A percentile compares a stretch with the other conserved stretches of the same genome.
Conservation (phyloP, 2,329 filamentous ascomycete species). For the Aspergillus udagawae region DNA sequence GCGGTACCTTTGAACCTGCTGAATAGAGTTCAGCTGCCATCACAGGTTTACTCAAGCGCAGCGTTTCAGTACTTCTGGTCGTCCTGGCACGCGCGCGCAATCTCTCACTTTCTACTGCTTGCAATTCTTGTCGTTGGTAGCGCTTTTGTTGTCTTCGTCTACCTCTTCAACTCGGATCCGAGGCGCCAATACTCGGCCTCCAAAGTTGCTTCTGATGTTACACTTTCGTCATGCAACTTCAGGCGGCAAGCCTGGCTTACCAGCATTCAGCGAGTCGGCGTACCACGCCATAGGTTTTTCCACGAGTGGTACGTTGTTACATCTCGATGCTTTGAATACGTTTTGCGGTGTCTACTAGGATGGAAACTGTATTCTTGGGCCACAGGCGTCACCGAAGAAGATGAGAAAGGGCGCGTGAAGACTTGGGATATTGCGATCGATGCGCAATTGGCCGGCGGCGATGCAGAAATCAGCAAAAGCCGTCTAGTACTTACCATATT, state of each 20-base stretch:
- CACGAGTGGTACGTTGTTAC: slow-evolving; percentile 78
- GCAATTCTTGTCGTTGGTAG: slow-evolving; percentile 50
- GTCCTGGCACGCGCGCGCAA: slow-evolving; percentile 36
- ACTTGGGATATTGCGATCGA: slow-evolving; percentile 92
- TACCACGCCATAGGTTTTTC: slow-evolving; percentile 80
- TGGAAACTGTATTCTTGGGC: slow-evolving; percentile 71
- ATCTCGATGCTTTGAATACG: slow-evolving; percentile 77
- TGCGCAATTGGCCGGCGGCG: slow-evolving; percentile 85
- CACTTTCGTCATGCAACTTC: slow-evolving; percentile 72
- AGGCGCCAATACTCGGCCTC: slow-evolving; percentile 49
- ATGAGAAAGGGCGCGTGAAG: slow-evolving; percentile 81
- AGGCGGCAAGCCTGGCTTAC: slow-evolving; percentile 89
- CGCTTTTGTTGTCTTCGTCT: slow-evolving; percentile 55
- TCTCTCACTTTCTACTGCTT: slow-evolving; percentile 47
- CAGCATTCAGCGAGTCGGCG: slow-evolving; percentile 86
- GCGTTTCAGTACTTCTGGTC: slow-evolving; percentile 26
- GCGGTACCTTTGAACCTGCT: slow-evolving; percentile 61
- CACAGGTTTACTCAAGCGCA: slow-evolving; percentile 21
- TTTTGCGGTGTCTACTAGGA: slow-evolving; percentile 72
- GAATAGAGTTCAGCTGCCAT: slow-evolving; percentile 28
- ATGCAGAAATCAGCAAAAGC: slow-evolving; percentile 83
- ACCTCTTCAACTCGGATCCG: slow-evolving; percentile 54
- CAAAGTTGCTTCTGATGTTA: slow-evolving; percentile 23
- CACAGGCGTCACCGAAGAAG: slow-evolving; percentile 75
- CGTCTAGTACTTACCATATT: slow-evolving; percentile 80